A percentile compares a stretch with the other conserved stretches of the same genome.
Evolutionary conservation across 2,329 filamentous ascomycete species (phyloP).

Genomic region (Sporothrix phasma): DNA sequence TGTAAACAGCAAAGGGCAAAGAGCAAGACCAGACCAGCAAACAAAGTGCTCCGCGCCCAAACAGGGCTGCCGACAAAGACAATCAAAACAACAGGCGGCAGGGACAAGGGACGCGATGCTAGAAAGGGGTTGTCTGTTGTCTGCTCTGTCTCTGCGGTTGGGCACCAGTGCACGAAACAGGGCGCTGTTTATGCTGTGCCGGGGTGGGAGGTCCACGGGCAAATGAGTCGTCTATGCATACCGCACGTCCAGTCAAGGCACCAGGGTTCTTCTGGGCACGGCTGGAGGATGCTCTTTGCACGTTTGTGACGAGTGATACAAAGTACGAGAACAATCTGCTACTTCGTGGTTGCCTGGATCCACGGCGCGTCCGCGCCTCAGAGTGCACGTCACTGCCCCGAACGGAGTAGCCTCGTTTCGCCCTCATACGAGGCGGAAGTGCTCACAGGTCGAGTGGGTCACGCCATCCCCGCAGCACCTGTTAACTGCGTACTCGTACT

Average conservation of each 20-base stretch:
- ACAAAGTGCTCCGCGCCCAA: background rate
- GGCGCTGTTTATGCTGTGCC: background rate
- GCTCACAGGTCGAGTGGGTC: background rate
- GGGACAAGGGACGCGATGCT: background rate
- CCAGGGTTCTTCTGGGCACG: background rate
- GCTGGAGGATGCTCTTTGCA: background rate
- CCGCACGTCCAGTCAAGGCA: background rate
- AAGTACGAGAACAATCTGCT: no score
- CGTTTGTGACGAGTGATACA: no score
- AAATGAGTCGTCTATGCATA: conserved; percentile 11
- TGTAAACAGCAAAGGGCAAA: background rate
- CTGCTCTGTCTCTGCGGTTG: no score
- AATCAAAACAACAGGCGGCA: background rate
- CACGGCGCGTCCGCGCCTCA: background rate
- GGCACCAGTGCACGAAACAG: background rate
- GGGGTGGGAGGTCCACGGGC: background rate
- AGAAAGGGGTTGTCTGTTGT: background rate
- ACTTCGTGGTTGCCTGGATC: background rate
- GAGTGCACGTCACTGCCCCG: background rate
- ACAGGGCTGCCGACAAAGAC: background rate
- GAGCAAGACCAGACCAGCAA: background rate
- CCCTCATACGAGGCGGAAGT: background rate
- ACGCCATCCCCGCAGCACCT: background rate
- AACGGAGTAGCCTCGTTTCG: background rate
- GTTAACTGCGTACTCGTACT: no score